Evolutionary conservation across 192 early-diverging fungal genomes (phyloP).

Genomic region (Backusella liffmaniae): DNA sequence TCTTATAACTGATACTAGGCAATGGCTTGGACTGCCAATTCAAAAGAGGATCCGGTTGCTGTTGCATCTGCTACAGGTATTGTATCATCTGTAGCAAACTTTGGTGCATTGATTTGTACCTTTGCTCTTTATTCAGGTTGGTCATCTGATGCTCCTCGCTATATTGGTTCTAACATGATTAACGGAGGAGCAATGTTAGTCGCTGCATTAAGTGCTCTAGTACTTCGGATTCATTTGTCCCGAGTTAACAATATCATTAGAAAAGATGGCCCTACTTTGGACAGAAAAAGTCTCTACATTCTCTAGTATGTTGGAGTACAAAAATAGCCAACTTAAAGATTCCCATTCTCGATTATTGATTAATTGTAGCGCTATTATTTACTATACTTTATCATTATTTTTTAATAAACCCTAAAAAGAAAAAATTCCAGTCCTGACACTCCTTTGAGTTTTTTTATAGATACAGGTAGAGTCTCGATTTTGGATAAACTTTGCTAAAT

Average conservation of each 20-base stretch:
- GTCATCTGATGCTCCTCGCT: conserved; percentile 31
- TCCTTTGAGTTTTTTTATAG: too few species aligned
- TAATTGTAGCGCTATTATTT: too few species aligned
- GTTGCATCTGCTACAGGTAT: conserved; percentile 37
- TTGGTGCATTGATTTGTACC: conserved; percentile 35
- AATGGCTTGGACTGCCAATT: conserved; percentile 40
- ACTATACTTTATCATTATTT: too few species aligned
- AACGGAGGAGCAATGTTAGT: conserved; percentile 33
- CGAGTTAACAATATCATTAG: conserved; percentile 23
- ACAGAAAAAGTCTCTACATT: conserved; percentile 2
- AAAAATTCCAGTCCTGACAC: too few species aligned
- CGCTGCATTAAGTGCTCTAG: conserved; percentile 27
- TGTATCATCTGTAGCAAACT: conserved; percentile 34
- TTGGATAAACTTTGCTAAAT: too few species aligned
- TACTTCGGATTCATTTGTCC: conserved; percentile 17
- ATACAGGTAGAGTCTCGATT: too few species aligned
- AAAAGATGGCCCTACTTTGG: not conserved
- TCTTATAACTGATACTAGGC: conserved; percentile 8
- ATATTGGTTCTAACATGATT: conserved; percentile 38
- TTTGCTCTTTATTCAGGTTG: conserved; percentile 37
- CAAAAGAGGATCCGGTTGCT: conserved; percentile 28
- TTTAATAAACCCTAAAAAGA: too few species aligned
- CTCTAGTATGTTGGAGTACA: not conserved
- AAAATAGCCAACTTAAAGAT: not conserved
- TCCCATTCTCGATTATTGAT: not conserved